Evolutionary conservation across 2,329 filamentous ascomycete genomes (phyloP), one percentile per base, ranked within the genome.

Genomic region (Chrysoporthe austroafricana): DNA sequence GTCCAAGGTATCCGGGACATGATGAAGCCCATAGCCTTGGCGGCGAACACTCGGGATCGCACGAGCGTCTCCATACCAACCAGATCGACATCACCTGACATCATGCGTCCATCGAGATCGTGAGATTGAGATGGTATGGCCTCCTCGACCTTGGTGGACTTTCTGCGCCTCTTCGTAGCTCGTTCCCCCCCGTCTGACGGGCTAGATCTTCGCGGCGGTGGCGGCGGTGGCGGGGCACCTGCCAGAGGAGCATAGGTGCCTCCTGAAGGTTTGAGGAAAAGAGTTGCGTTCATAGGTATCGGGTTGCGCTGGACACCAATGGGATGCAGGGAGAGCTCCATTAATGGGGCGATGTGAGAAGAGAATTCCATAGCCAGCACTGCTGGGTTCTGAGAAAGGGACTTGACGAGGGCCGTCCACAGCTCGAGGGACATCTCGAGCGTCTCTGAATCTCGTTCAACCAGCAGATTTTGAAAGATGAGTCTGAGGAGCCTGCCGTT

Each of bases 21-120:
- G 54, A 96, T 85, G 71, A 93, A 86, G 44, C 95, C 96, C 78
- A 99, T 89, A 2, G 96, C 96, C 74, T 87, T 89, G 26, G 95
- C 92, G 14, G 94, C 93, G 68, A 89, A 91, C n/a, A 96, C 90
- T 72, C 95, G 92, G 8, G 94, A 97, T 70, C 95, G 89, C 62
- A 98, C 88, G 78, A 99, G 88, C 7, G 90, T 90, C 69, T 99
- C 96, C 74, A 91, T 87, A 43, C 96, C 94, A 36, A 99, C 94
- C 54, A 99, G 84, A 75, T 99, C 96, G 59, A 98, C 90, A 74
- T 99, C 96, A 63, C 96, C 96, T 76, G 95, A 92, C 83, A 99
- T 94, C 91, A 99, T 97, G 73, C 97, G 94, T 11, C 94, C 96
- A 77, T 99, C 96, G 21, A 99, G 93, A 77, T 99, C 97, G 78